These are phyloP conservation scores for Coniferiporia weirii DNA, from an alignment of 1,284 basidiomycete genomes.

Conservation along the genomic window DNA sequence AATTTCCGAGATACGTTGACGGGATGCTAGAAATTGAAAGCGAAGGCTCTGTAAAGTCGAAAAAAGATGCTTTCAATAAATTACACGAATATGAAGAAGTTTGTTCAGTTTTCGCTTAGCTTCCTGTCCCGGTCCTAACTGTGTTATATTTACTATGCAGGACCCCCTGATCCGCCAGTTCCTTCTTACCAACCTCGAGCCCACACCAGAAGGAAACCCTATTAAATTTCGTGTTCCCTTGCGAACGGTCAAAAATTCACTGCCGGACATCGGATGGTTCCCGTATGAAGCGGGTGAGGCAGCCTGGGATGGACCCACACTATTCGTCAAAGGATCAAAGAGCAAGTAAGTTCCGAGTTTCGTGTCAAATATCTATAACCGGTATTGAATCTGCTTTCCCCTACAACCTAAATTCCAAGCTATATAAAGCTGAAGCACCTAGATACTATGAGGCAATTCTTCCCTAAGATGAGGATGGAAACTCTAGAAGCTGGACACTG, in stretches of 20 bases:
- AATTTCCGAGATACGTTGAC: constrained; percentile 61
- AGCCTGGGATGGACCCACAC: constrained; percentile 54
- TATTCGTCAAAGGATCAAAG: constrained; percentile 77
- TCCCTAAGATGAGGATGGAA: constrained; percentile 56
- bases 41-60: constrained; percentile 42
- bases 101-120: constrained; percentile 2
- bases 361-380: not conserved
- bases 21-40: constrained; percentile 67
- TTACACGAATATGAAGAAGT: constrained; percentile 59
- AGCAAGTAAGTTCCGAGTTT: constrained; percentile 51
- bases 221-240: constrained; percentile 72
- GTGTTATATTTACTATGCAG: constrained; percentile 33
- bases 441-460: constrained; percentile 54
- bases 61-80: constrained; percentile 65
- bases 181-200: constrained; percentile 74
- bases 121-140: not conserved
- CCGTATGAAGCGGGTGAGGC: constrained; percentile 58
- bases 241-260: constrained; percentile 53
- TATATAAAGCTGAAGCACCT: constrained; percentile 70
- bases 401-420: constrained; percentile 29
- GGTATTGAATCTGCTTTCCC: not conserved
- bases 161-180: constrained; percentile 70
- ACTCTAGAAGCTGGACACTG: constrained; percentile 61
- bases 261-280: constrained; percentile 70
- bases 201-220: constrained; percentile 29